Percentiles rank a stretch among this genome's conserved stretches.
Conservation (phyloP, 1,284 basidiomycete genomes). For the Trametes pubescens region DNA sequence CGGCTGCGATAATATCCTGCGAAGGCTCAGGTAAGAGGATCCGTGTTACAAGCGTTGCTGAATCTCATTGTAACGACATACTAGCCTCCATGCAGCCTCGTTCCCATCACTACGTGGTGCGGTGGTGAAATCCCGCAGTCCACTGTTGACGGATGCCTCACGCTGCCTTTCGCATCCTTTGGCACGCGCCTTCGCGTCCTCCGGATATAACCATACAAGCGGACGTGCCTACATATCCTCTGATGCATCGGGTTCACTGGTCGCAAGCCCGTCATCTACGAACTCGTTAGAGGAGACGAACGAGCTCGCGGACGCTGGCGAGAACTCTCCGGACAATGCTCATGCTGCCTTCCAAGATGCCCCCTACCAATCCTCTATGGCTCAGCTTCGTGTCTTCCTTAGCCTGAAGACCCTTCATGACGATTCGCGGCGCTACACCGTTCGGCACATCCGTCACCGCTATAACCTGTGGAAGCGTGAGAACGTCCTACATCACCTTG, state of each 20-base stretch:
- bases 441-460: constrained; percentile 45
- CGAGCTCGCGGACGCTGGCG: background rate
- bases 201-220: background rate
- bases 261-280: background rate
- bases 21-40: constrained; percentile 24
- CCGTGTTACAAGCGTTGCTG: background rate
- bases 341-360: background rate
- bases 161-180: background rate
- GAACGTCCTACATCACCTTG: constrained; percentile 35
- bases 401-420: constrained; percentile 25
- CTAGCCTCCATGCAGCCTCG: no score
- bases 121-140: background rate
- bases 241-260: background rate
- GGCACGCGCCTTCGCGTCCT: background rate
- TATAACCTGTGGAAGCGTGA: constrained; percentile 40
- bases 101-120: background rate
- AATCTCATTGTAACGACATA: no score
- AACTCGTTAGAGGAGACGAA: background rate
- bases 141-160: background rate
- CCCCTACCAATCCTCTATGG: constrained; percentile 29
- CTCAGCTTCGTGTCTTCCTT: constrained; percentile 40
- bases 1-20: constrained; percentile 38
- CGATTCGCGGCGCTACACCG: constrained; percentile 29
- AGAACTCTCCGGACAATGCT: background rate
- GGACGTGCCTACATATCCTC: background rate